Conservation (phyloP, 805 yeast genomes). For the Sporopachydermia quercuum region DNA sequence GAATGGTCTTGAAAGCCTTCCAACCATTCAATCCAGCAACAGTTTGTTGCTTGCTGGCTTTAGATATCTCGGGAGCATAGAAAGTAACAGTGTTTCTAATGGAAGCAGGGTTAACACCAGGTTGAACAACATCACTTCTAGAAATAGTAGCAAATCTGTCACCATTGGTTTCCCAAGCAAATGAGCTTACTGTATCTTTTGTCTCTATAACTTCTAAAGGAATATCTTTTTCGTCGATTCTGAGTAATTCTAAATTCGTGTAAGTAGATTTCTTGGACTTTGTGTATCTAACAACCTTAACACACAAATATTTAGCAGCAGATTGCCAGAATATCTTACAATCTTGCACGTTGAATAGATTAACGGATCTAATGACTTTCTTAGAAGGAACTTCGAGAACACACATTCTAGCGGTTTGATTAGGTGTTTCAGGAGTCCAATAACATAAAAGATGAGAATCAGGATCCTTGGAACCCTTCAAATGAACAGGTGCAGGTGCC, state of each 20-base stretch:
- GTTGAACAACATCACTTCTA: slow-evolving; percentile 29
- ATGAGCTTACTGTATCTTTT: slow-evolving; percentile 73
- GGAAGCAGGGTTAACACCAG: slow-evolving; percentile 39
- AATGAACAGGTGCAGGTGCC: slow-evolving; percentile 76
- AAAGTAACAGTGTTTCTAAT: slow-evolving; percentile 56
- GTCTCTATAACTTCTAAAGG: slow-evolving; percentile 93
- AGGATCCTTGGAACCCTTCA: slow-evolving; percentile 38
- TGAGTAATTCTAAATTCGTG: slow-evolving; percentile 86
- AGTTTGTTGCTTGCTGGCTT: slow-evolving; percentile 28
- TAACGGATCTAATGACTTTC: slow-evolving; percentile 75
- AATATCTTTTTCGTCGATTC: slow-evolving; percentile 71
- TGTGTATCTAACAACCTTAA: slow-evolving; percentile 93
- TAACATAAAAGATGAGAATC: slow-evolving; percentile 63
- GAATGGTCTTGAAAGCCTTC: slow-evolving; percentile 41
- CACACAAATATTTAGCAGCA: slow-evolving; percentile 70
- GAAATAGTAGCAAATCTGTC: slow-evolving; percentile 77
- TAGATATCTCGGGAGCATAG: slow-evolving; percentile 61
- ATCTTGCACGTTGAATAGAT: slow-evolving; percentile 86
- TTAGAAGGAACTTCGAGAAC: slow-evolving; percentile 78
- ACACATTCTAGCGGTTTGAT: slow-evolving; percentile 91
- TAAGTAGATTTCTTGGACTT: slow-evolving; percentile 86
- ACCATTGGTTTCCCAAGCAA: slow-evolving; percentile 93
- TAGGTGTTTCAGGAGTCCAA: slow-evolving; percentile 92
- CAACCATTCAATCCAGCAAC: slow-evolving; percentile 34
- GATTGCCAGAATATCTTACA: slow-evolving; percentile 91